Percentiles rank a stretch among this genome's conserved stretches.
Conservation (phyloP, 352 stramenopile species). For the Bremia lactucae region DNA sequence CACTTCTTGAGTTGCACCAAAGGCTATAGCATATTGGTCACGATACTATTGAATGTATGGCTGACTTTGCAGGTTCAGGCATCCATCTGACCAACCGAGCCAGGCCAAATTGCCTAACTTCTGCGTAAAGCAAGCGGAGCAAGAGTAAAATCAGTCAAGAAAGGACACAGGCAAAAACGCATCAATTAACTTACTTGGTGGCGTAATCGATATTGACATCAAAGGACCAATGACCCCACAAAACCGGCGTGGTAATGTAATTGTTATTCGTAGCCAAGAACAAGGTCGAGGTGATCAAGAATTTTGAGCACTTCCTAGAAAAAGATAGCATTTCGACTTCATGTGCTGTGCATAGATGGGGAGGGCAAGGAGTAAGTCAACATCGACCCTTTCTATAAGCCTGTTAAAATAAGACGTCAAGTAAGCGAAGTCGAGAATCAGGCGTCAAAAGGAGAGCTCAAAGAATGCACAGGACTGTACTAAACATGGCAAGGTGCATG, state of each 20-base stretch:
- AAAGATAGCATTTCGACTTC: not conserved
- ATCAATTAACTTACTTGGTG: not conserved
- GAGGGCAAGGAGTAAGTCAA: no score
- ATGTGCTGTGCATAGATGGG: no score
- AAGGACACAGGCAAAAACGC: not conserved
- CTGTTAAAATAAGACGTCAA: no score
- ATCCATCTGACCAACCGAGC: not conserved
- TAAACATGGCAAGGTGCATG: no score
- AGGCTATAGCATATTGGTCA: not conserved
- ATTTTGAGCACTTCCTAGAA: no score
- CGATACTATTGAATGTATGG: slow-evolving; percentile 1
- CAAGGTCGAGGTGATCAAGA: not conserved
- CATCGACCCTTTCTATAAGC: no score
- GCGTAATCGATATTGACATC: not conserved
- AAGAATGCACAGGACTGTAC: not conserved
- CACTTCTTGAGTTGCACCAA: not conserved
- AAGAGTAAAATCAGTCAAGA: slow-evolving; percentile 3
- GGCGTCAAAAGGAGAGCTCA: no score
- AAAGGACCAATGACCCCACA: not conserved
- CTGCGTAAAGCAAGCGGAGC: not conserved
- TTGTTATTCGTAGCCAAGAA: not conserved
- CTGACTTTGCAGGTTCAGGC: not conserved
- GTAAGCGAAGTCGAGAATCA: no score
- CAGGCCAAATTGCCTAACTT: not conserved
- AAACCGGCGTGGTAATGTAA: not conserved